phyloP scores from a whole-genome alignment of 768 basidiomycete species.

The Cantharellus anzutake region DNA sequence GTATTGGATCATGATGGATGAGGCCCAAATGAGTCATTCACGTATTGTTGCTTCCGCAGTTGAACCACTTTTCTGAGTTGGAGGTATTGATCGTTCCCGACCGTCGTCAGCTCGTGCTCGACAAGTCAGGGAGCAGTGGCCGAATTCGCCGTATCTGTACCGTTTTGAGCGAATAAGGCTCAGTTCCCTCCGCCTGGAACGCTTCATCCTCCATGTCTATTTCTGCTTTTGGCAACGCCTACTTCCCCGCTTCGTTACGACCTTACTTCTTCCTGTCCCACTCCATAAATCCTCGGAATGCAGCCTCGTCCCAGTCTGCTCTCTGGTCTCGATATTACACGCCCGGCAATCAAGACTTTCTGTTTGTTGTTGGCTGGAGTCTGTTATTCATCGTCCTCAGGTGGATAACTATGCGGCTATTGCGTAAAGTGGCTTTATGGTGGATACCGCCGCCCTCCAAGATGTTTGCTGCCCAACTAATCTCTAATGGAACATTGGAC shows the following conservation, averaged over 20 bases:
- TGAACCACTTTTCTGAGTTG: no score
- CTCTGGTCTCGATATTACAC: background rate
- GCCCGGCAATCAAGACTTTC: constrained; percentile 35
- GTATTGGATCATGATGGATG: no score
- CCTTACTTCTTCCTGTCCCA: background rate
- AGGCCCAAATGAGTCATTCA: no score
- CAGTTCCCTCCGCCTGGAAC: no score
- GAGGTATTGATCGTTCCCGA: no score
- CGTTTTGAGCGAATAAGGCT: no score
- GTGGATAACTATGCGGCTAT: constrained; percentile 50
- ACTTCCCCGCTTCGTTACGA: background rate
- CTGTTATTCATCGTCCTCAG: constrained; percentile 73
- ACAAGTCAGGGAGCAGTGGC: no score
- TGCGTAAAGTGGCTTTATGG: constrained; percentile 68
- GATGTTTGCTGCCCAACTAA: no score
- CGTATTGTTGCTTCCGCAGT: no score
- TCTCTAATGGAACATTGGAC: background rate
- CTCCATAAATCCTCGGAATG: background rate
- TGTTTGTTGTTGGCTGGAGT: constrained; percentile 63
- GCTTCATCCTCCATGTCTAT: background rate
- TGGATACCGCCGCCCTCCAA: constrained; percentile 26
- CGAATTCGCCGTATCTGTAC: no score
- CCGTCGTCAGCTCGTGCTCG: no score
- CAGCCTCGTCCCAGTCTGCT: background rate
- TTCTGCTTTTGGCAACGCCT: background rate